These are phyloP conservation scores for Mycena pura DNA, from an alignment of 768 basidiomycete species.

Conservation along the genomic window DNA sequence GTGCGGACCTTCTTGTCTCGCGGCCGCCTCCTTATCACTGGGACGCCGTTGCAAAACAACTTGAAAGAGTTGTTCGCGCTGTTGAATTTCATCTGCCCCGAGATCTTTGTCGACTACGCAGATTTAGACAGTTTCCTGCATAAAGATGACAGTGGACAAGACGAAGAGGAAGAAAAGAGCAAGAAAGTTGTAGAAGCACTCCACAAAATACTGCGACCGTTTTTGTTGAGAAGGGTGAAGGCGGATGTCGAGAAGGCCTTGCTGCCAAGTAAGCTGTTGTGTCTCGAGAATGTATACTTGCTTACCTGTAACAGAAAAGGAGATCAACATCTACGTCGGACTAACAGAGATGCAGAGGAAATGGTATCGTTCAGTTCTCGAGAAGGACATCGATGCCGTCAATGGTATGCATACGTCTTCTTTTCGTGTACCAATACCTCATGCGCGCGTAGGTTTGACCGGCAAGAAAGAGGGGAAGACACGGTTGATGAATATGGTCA, in stretches of 20 bases:
- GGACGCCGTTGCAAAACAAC: slow-evolving; percentile 96
- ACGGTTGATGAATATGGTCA: slow-evolving; percentile 97
- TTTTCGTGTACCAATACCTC: neutral
- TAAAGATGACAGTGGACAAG: slow-evolving; percentile 74
- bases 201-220: slow-evolving; percentile 95
- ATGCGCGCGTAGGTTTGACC: slow-evolving; percentile 64
- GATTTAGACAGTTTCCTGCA: slow-evolving; percentile 95
- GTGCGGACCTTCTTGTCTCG: slow-evolving; percentile 89
- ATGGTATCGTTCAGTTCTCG: slow-evolving; percentile 95
- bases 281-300: neutral
- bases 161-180: slow-evolving; percentile 81
- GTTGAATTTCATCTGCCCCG: slow-evolving; percentile 95
- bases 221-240: slow-evolving; percentile 93
- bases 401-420: slow-evolving; percentile 65
- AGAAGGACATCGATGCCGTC: slow-evolving; percentile 99
- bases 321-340: slow-evolving; percentile 98
- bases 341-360: slow-evolving; percentile 97
- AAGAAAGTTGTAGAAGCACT: slow-evolving; percentile 95
- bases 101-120: slow-evolving; percentile 89
- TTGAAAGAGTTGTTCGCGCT: slow-evolving; percentile 93
- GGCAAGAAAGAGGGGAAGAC: slow-evolving; percentile 99
- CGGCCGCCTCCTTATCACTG: slow-evolving; percentile 92
- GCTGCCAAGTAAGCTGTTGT: slow-evolving; percentile 71
- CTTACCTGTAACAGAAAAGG: slow-evolving; percentile 72
- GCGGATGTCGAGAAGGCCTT: slow-evolving; percentile 96